Evolutionary conservation across 106 monocot species (phyloP).

Genomic region (Allium cepa): DNA sequence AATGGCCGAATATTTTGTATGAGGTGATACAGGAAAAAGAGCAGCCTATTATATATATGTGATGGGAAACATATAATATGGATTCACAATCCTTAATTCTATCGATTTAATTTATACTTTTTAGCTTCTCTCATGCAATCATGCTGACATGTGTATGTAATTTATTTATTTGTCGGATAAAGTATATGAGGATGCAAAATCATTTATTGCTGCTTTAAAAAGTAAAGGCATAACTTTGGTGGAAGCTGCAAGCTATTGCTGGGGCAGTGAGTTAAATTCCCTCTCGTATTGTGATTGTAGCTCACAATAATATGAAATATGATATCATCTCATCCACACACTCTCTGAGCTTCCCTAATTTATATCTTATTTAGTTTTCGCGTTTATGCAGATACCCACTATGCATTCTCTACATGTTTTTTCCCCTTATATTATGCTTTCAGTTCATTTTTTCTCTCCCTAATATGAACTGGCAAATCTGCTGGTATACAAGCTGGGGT

Average conservation of each 20-base stretch:
- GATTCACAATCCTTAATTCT: too few relatives aligned
- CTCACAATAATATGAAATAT: background rate
- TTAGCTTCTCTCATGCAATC: too few relatives aligned
- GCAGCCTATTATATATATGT: too few relatives aligned
- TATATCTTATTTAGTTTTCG: background rate
- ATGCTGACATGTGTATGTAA: too few relatives aligned
- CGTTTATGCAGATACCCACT: background rate
- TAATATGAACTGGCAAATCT: conserved; percentile 45
- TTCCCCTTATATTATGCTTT: background rate
- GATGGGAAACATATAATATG: too few relatives aligned
- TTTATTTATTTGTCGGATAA: conserved; percentile 14
- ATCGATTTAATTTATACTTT: too few relatives aligned
- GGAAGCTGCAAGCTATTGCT: conserved; percentile 45
- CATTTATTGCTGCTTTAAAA: conserved; percentile 19
- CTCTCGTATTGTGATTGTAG: background rate
- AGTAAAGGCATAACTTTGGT: conserved; percentile 27
- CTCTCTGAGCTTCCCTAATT: background rate
- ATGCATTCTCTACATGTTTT: too few relatives aligned
- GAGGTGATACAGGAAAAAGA: too few relatives aligned
- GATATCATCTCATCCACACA: background rate
- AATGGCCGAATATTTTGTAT: too few relatives aligned
- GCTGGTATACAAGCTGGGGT: conserved; percentile 52
- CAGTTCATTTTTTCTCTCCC: background rate
- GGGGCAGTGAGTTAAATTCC: conserved; percentile 12
- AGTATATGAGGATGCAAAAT: conserved; percentile 43